These are phyloP conservation scores for Dictyostelium purpureum DNA, from an alignment of 78 protist species.

Conservation along the genomic window DNA sequence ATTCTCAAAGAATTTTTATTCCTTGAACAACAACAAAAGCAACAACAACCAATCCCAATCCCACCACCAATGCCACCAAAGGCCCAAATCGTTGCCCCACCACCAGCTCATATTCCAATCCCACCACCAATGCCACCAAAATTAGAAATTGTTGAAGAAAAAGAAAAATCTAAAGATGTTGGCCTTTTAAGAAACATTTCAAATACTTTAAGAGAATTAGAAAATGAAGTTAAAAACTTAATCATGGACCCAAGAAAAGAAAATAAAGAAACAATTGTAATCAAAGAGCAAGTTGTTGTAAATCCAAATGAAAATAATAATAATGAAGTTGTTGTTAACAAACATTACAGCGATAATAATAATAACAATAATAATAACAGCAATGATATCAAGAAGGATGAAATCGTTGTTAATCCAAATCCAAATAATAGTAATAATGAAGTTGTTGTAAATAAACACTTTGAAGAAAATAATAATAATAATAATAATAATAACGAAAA, in stretches of 20 bases:
- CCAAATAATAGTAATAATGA: not conserved
- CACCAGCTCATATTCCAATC: not conserved
- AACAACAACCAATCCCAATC: not conserved
- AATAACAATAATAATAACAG: not conserved
- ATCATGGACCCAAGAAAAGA: not conserved
- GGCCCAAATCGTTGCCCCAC: not conserved
- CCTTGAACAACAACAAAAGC: slow-evolving; percentile 2
- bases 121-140: slow-evolving; percentile 1
- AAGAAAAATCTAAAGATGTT: slow-evolving; percentile 20
- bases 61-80: not conserved
- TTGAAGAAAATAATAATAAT: not conserved
- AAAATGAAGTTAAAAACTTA: slow-evolving; percentile 44
- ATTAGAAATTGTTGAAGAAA: not conserved
- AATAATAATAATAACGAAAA: not conserved
- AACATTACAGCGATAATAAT: not conserved
- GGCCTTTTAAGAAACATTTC: slow-evolving; percentile 20
- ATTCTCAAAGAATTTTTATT: slow-evolving; percentile 9
- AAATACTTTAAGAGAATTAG: slow-evolving; percentile 55
- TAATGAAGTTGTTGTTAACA: not conserved
- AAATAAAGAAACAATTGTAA: not conserved
- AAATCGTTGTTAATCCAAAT: not conserved
- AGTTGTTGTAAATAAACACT: not conserved
- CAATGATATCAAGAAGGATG: too few species aligned
- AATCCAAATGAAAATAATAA: not conserved
- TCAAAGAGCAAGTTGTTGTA: not conserved